Percentiles rank a stretch among this genome's conserved stretches.
phyloP scores from a whole-genome alignment of 2,329 filamentous ascomycete species.

The Colletotrichum spinosum region DNA sequence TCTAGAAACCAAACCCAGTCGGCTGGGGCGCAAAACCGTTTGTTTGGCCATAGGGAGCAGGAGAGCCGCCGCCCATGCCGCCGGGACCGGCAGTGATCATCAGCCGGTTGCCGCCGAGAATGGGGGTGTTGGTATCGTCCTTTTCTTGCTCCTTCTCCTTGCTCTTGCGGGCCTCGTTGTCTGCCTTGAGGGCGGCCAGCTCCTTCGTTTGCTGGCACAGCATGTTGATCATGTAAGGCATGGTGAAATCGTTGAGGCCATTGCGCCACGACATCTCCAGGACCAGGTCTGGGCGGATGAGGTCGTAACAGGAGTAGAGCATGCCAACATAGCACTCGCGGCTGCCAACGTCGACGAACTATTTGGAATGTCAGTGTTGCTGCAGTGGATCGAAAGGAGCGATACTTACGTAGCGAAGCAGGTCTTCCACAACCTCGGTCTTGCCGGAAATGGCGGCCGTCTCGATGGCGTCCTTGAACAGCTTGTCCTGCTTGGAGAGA shows the following conservation, averaged over 20 bases:
- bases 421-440: conserved; percentile 91
- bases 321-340: conserved; percentile 99
- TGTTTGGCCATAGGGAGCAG: conserved; percentile 79
- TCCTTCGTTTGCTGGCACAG: conserved; percentile 90
- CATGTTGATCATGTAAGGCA: conserved; percentile 99
- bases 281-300: conserved; percentile 91
- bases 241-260: conserved; percentile 94
- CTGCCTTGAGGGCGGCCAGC: conserved; percentile 86
- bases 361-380: conserved; percentile 47
- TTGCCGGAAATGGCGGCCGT: conserved; percentile 94
- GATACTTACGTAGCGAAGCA: conserved; percentile 92
- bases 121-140: conserved; percentile 93
- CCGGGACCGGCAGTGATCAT: conserved; percentile 95
- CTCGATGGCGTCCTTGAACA: conserved; percentile 99
- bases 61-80: conserved; percentile 62
- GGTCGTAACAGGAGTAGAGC: conserved; percentile 98
- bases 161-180: conserved; percentile 93
- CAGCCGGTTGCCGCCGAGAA: conserved; percentile 86
- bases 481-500: conserved; percentile 97
- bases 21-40: conserved; percentile 93
- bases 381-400: conserved; percentile 8
- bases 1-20: conserved; percentile 78
- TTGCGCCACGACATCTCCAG: conserved; percentile 98
- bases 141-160: conserved; percentile 79
- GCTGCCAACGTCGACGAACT: conserved; percentile 99